Conservation (phyloP, 176 grass and related monocot species). For the Urochloa ruziziensis region DNA sequence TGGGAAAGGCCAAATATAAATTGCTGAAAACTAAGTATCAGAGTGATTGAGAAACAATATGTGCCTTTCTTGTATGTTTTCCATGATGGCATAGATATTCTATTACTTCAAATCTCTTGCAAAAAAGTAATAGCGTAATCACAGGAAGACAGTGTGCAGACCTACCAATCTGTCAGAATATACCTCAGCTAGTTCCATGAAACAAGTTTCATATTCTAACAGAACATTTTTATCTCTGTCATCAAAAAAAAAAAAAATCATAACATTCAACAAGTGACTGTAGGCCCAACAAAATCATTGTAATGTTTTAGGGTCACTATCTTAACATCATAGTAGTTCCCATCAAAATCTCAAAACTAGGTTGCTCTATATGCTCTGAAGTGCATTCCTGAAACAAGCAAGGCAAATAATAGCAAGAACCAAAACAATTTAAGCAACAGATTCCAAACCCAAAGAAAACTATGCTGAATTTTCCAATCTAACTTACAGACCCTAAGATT, state of each 20-base stretch:
- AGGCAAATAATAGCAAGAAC: background rate
- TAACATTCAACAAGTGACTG: background rate
- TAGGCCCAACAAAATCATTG: background rate
- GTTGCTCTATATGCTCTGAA: background rate
- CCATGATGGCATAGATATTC: background rate
- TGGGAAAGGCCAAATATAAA: background rate
- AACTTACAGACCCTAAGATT: background rate
- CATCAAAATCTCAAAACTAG: background rate
- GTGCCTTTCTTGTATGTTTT: background rate
- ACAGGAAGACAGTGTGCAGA: background rate
- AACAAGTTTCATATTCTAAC: background rate
- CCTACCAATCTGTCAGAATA: background rate
- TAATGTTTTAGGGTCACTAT: background rate
- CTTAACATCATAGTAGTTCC: no score
- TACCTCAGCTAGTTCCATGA: background rate
- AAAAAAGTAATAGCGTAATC: background rate
- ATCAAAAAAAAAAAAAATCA: no score
- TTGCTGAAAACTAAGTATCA: background rate
- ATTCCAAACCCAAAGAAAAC: background rate
- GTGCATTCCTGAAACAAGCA: background rate
- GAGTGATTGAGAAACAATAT: background rate
- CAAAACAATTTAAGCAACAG: background rate
- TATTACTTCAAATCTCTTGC: background rate
- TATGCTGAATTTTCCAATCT: background rate
- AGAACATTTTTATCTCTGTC: background rate